Conservation (phyloP, 345 rosid species). For the Eucalyptus erythrocorys region DNA sequence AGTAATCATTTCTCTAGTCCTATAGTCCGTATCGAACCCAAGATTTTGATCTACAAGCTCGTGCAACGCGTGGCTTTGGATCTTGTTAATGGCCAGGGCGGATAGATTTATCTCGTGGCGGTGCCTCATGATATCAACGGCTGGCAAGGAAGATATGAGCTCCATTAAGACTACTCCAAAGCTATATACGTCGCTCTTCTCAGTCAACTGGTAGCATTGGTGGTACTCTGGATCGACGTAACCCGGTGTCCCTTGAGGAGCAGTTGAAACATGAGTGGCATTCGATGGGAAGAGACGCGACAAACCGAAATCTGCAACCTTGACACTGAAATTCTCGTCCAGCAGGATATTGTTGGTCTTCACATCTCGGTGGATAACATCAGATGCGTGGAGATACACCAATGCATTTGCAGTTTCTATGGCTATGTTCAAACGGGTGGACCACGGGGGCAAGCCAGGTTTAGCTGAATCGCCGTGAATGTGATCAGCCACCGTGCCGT, state of each 20-base stretch:
- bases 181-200: conserved; percentile 77
- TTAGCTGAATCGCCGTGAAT: conserved; percentile 59
- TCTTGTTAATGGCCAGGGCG: conserved; percentile 62
- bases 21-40: conserved; percentile 54
- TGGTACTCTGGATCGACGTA: conserved; percentile 90
- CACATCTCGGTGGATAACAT: conserved; percentile 80
- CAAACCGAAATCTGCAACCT: conserved; percentile 88
- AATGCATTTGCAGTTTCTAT: conserved; percentile 72
- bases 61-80: conserved; percentile 40
- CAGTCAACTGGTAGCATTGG: conserved; percentile 67
- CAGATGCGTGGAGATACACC: conserved; percentile 65
- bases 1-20: conserved; percentile 28
- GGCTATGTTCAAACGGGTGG: conserved; percentile 57
- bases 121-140: conserved; percentile 76
- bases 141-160: conserved; percentile 73
- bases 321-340: conserved; percentile 48
- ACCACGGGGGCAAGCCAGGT: conserved; percentile 57
- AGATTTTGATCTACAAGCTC: conserved; percentile 65
- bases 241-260: conserved; percentile 98
- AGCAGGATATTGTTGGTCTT: conserved; percentile 86
- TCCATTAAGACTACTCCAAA: conserved; percentile 61
- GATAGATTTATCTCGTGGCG: conserved; percentile 75
- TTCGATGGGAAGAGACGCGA: conserved; percentile 65
- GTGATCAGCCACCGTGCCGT: conserved; percentile 88
- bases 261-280: conserved; percentile 73